These are phyloP conservation scores for Pinus albicaulis DNA, from an alignment of 75 land plant genomes.

Conservation along the genomic window DNA sequence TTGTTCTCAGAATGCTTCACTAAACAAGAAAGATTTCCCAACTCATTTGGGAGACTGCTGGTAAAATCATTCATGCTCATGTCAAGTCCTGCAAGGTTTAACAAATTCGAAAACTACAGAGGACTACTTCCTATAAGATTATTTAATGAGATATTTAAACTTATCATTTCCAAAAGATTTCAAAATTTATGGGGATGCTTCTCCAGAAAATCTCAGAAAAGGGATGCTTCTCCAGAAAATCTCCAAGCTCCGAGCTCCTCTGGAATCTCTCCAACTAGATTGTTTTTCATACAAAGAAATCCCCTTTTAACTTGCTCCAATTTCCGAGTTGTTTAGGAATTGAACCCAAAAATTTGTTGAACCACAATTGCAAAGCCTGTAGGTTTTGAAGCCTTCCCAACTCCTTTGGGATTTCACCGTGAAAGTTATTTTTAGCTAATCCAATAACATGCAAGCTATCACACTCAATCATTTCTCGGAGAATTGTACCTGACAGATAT, in stretches of 20 bases:
- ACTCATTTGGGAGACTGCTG: conserved; percentile 43
- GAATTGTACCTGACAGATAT: conserved; percentile 64
- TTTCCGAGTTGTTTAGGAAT: conserved; percentile 71
- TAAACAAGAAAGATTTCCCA: conserved; percentile 56
- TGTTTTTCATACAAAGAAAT: conserved; percentile 70
- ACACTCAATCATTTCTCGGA: conserved; percentile 54
- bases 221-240: conserved; percentile 46
- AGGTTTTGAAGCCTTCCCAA: conserved; percentile 51
- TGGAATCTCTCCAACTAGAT: conserved; percentile 66
- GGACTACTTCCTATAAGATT: too few species aligned
- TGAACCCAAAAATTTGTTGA: conserved; percentile 53
- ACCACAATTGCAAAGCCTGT: conserved; percentile 41
- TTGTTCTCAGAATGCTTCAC: conserved; percentile 63
- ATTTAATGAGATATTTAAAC: too few species aligned
- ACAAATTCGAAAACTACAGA: too few species aligned
- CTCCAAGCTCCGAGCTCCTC: conserved; percentile 45
- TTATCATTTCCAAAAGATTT: too few species aligned
- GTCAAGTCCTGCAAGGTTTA: conserved; percentile 57
- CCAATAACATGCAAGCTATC: conserved; percentile 46
- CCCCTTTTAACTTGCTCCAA: conserved; percentile 41
- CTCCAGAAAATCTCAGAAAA: conserved; percentile 45
- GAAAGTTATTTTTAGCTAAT: conserved; percentile 58
- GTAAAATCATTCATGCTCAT: conserved; percentile 46
- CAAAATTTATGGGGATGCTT: conserved; percentile 56
- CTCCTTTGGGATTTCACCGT: too few species aligned